Conservation (phyloP, 768 basidiomycete genomes). For the Boletus pseudo-olivaceus region DNA sequence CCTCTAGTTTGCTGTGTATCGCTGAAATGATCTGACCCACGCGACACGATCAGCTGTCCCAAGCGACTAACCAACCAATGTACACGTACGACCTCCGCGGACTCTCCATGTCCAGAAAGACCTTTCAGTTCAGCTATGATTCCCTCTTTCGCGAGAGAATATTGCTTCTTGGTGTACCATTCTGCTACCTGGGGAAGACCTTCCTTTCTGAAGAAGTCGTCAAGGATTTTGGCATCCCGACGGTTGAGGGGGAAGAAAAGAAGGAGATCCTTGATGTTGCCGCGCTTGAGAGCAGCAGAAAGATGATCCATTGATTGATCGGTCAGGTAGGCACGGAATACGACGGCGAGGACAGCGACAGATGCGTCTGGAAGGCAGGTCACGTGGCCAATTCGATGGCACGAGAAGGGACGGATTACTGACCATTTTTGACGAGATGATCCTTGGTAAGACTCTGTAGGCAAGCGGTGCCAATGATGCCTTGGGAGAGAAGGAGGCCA, state of each 20-base stretch:
- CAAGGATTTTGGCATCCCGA: constrained; percentile 67
- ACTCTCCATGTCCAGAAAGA: constrained; percentile 65
- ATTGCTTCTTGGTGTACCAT: constrained; percentile 92
- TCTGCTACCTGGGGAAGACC: constrained; percentile 79
- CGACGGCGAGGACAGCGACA: constrained; percentile 65
- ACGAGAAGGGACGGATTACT: constrained; percentile 8
- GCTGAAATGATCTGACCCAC: constrained; percentile 63
- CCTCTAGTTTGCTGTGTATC: constrained; percentile 70
- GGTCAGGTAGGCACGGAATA: constrained; percentile 78
- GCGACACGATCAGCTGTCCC: constrained; percentile 9
- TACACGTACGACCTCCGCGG: constrained; percentile 58
- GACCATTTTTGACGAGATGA: constrained; percentile 93
- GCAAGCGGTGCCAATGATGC: constrained; percentile 73
- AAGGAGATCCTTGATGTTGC: constrained; percentile 81
- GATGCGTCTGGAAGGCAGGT: constrained; percentile 58
- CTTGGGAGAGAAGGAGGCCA: constrained; percentile 81
- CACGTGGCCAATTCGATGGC: constrained; percentile 1
- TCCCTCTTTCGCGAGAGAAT: constrained; percentile 74
- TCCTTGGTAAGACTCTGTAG: constrained; percentile 86
- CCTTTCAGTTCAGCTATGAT: constrained; percentile 68
- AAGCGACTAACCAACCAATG: background rate
- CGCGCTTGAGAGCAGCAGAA: constrained; percentile 73
- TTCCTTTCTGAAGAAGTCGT: constrained; percentile 83
- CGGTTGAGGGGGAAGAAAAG: constrained; percentile 86
- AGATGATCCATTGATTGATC: constrained; percentile 91